These are phyloP conservation scores for Zanthoxylum bungeanum DNA, from an alignment of 345 rosid genomes.

Conservation along the genomic window DNA sequence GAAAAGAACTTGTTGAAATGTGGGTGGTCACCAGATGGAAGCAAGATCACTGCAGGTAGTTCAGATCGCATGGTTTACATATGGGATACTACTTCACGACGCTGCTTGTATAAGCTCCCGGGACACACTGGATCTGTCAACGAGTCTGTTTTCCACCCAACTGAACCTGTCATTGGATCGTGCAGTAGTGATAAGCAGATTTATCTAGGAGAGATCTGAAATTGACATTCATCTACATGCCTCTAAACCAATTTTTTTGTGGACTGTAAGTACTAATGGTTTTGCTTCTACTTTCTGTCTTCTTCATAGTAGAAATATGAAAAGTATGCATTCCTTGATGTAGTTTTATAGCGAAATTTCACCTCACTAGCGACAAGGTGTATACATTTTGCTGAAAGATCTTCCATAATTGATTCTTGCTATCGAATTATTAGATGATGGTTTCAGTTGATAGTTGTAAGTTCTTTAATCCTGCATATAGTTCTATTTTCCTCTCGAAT, in stretches of 20 bases:
- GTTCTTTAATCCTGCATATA: no score
- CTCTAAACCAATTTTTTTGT: neutral
- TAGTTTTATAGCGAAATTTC: slow-evolving; percentile 6
- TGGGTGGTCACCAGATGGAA: slow-evolving; percentile 94
- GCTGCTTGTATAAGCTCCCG: slow-evolving; percentile 89
- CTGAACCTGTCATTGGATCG: slow-evolving; percentile 86
- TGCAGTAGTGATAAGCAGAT: slow-evolving; percentile 96
- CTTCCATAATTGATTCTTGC: neutral
- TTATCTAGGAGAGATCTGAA: slow-evolving; percentile 86
- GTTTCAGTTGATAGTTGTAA: no score
- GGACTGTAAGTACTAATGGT: slow-evolving; percentile 5
- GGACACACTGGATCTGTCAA: slow-evolving; percentile 94
- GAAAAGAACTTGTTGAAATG: slow-evolving; percentile 92
- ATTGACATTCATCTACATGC: neutral
- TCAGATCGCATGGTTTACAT: slow-evolving; percentile 94
- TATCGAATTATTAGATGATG: neutral
- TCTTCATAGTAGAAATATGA: neutral
- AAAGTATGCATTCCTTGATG: slow-evolving; percentile 8
- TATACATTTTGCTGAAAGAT: slow-evolving; percentile 5
- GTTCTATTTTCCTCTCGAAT: no score
- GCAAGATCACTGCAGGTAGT: slow-evolving; percentile 94
- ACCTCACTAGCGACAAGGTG: slow-evolving; percentile 1
- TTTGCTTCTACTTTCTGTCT: neutral
- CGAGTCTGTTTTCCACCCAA: slow-evolving; percentile 83
- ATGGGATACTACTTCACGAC: slow-evolving; percentile 91